Evolutionary conservation across 352 stramenopile genomes (phyloP), one percentile per base, ranked within the genome.

Genomic region (Phytophthora uliginosa): DNA sequence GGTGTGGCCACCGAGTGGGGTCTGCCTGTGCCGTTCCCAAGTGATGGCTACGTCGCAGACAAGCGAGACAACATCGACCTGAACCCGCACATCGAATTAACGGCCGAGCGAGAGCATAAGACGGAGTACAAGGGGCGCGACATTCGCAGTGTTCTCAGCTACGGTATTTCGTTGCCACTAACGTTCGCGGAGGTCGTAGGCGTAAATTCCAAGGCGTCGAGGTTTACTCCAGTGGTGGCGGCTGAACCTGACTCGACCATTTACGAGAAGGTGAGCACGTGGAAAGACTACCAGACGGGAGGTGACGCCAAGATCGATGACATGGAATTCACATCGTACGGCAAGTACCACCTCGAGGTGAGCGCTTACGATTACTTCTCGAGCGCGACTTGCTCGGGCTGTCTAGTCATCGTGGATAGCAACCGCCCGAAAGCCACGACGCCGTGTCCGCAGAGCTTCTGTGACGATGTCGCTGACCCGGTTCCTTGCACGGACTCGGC

Each of bases 1-100:
- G 62, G 74, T 24, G 73, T 88, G 17, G 78, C 74, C 1, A 79
- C 71, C 0, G 69, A 81, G 0, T 90, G 78, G 75, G 53, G 59
- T 0, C 36, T 92, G 3, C 74, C 78, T 0, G 83, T 81, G 33
- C 82, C 86, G 2, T 89, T 92, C 66, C 82, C 85, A 31, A 83
- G 53, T 0, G 80, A 89, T 57, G 89, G 88, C 64, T 91, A 88
- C 74, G 80, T 85, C 18, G 71, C 80, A 0, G 77, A 91, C 61
- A 71, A 76, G 20, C 80, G 82, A n/a, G 64, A 59, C 9, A 89
- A 82, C 15, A 59, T 56, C 48, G 80, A 36, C 17, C 52, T 66
- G 10, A 38, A 76, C 10, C 62, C 73, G 54, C 70, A 63, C 10
- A 70, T 79, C n/a, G 66, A 67, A 7, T 7, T 81, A 10, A 63